Percentiles rank a stretch among this genome's conserved stretches.
These are phyloP conservation scores for Candida neerlandica DNA, from an alignment of 1,139 yeast genomes.

Conservation along the genomic window DNA sequence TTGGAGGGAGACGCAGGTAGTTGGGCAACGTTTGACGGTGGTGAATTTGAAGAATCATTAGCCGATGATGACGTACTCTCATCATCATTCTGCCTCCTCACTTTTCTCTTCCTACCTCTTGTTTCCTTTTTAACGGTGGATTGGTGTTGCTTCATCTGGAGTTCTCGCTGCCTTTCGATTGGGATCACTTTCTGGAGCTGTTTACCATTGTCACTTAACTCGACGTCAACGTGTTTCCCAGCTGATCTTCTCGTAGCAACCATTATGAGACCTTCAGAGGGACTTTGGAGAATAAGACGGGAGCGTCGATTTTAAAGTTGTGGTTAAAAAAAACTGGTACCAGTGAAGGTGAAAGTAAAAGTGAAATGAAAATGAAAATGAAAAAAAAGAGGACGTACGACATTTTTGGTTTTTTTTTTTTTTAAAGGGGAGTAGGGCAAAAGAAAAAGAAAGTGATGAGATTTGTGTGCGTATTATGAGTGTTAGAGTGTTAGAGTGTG, in stretches of 20 bases:
- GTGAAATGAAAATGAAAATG: background rate
- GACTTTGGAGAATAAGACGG: background rate
- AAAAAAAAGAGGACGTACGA: background rate
- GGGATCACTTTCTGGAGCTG: conserved; percentile 13
- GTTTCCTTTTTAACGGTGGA: conserved; percentile 14
- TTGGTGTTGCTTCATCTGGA: conserved; percentile 6
- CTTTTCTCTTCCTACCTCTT: conserved; percentile 15
- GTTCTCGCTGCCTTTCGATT: conserved; percentile 8
- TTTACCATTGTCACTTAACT: conserved; percentile 17
- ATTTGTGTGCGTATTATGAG: background rate
- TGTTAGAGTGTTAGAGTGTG: background rate
- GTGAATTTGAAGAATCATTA: background rate
- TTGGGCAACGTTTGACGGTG: background rate
- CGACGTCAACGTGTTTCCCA: conserved; percentile 11
- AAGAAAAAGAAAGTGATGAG: background rate
- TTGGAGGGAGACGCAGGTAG: background rate
- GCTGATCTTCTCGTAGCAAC: conserved; percentile 18
- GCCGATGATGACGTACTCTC: background rate
- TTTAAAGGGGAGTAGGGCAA: background rate
- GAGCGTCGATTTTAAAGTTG: background rate
- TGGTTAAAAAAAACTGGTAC: background rate
- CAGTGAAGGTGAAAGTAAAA: background rate
- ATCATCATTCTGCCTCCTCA: background rate
- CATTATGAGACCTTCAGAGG: conserved; percentile 8
- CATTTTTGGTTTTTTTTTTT: background rate